Conservation (phyloP, 805 yeast species). For the Myxozyma vanderwaltii region DNA sequence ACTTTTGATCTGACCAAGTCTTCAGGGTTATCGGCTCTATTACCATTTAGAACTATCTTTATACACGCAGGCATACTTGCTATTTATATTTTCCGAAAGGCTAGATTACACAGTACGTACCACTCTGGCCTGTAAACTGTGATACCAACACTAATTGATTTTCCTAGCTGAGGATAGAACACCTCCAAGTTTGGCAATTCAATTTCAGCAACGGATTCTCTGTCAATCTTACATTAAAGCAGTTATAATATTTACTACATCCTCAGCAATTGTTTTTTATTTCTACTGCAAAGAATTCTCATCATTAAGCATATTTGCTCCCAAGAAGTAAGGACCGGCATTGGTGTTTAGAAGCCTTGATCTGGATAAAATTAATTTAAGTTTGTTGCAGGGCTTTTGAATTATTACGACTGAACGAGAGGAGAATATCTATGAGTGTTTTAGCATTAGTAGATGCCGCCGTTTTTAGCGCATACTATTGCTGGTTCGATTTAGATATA, state of each 20-base stretch:
- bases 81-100: conserved; percentile 33
- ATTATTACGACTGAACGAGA: conserved; percentile 28
- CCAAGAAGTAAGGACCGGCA: conserved; percentile 14
- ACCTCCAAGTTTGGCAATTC: conserved; percentile 16
- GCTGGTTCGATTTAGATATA: conserved; percentile 23
- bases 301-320: conserved; percentile 16
- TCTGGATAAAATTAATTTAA: not conserved
- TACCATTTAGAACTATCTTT: conserved; percentile 17
- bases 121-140: not conserved
- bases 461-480: conserved; percentile 19
- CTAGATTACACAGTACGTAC: conserved; percentile 32
- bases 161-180: conserved; percentile 15
- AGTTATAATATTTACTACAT: conserved; percentile 16
- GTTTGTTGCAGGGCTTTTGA: conserved; percentile 25
- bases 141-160: not conserved
- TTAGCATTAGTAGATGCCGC: conserved; percentile 21
- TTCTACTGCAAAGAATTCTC: conserved; percentile 27
- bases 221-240: conserved; percentile 6
- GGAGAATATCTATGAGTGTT: conserved; percentile 15
- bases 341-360: not conserved
- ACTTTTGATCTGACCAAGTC: not conserved
- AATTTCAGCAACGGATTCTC: conserved; percentile 9
- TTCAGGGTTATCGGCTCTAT: conserved; percentile 15
- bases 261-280: conserved; percentile 1
- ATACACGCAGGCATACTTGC: conserved; percentile 23